These are phyloP conservation scores for Cladophialophora carrionii DNA, from an alignment of 2,329 filamentous ascomycete species.

Conservation along the genomic window DNA sequence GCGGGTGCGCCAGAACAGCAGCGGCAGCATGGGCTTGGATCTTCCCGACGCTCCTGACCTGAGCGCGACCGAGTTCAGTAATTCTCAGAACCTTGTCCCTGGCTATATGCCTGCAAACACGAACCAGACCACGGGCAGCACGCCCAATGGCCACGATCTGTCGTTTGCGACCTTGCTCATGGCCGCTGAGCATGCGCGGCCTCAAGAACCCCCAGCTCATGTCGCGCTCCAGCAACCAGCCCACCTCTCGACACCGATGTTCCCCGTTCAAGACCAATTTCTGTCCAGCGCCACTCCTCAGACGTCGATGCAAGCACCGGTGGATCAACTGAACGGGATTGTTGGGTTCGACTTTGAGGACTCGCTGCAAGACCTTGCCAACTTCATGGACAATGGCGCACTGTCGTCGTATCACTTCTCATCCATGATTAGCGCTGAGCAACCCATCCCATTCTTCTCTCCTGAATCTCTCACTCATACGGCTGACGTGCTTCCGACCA, in stretches of 20 bases:
- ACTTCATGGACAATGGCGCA: constrained; percentile 46
- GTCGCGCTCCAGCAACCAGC: constrained; percentile 23
- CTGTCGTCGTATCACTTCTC: constrained; percentile 47
- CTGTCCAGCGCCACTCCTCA: constrained; percentile 47
- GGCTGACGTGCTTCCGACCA: constrained; percentile 35
- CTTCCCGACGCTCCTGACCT: constrained; percentile 16
- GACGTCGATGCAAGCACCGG: constrained; percentile 42
- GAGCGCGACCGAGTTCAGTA: constrained; percentile 24
- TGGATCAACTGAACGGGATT: constrained; percentile 43
- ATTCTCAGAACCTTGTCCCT: constrained; percentile 31
- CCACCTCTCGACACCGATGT: constrained; percentile 21
- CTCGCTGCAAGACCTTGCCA: constrained; percentile 46
- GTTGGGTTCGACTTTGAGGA: constrained; percentile 40
- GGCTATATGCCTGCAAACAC: constrained; percentile 22
- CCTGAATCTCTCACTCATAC: constrained; percentile 45
- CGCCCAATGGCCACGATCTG: constrained; percentile 38
- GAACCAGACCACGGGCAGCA: constrained; percentile 14
- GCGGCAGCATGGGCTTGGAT: constrained; percentile 14
- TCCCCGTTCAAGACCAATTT: constrained; percentile 27
- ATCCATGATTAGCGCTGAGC: constrained; percentile 47
- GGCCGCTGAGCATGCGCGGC: constrained; percentile 48
- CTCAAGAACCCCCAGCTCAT: constrained; percentile 42
- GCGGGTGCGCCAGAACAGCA: constrained; percentile 18
- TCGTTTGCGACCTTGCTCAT: constrained; percentile 48
- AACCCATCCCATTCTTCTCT: constrained; percentile 50